A percentile compares a stretch with the other conserved stretches of the same genome.
Evolutionary conservation across 805 yeast species (phyloP).

Genomic region (Saccharomycopsis guyanensis): DNA sequence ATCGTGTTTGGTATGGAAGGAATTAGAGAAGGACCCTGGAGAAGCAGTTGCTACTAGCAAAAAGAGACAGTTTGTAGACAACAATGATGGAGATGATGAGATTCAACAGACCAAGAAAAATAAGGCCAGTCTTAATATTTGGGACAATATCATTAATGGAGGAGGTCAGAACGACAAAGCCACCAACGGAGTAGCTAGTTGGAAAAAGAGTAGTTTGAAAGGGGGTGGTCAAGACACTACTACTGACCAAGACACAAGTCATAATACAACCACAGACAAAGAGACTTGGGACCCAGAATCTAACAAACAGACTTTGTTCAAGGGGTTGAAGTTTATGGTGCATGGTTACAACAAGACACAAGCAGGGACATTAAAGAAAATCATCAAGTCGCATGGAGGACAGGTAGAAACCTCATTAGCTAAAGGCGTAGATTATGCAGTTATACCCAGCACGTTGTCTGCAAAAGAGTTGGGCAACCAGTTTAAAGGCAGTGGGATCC

Average conservation of each 20-base stretch:
- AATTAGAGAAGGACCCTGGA: slow-evolving; percentile 19
- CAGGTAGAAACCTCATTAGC: slow-evolving; percentile 31
- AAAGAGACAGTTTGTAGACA: slow-evolving; percentile 8
- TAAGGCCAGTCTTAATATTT: slow-evolving; percentile 14
- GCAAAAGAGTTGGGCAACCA: slow-evolving; percentile 24
- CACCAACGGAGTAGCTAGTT: neutral
- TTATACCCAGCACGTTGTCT: slow-evolving; percentile 21
- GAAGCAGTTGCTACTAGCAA: slow-evolving; percentile 11
- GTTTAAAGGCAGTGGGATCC: slow-evolving; percentile 22
- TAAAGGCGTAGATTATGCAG: slow-evolving; percentile 13
- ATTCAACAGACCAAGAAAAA: slow-evolving; percentile 16
- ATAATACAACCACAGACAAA: too few species aligned
- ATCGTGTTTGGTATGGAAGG: slow-evolving; percentile 27
- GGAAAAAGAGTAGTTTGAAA: too few species aligned
- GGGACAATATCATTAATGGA: slow-evolving; percentile 18
- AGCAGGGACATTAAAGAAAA: slow-evolving; percentile 3
- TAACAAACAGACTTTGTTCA: slow-evolving; percentile 4
- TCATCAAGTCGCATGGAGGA: slow-evolving; percentile 19
- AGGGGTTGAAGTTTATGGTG: slow-evolving; percentile 4
- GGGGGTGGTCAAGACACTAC: neutral
- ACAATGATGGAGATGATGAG: slow-evolving; percentile 8
- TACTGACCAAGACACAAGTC: too few species aligned
- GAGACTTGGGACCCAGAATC: neutral
- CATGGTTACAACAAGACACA: slow-evolving; percentile 11
- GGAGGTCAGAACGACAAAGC: neutral